Percentiles rank a stretch among this genome's conserved stretches.
phyloP scores from a whole-genome alignment of 805 yeast genomes.

The Nakazawaea holstii region DNA sequence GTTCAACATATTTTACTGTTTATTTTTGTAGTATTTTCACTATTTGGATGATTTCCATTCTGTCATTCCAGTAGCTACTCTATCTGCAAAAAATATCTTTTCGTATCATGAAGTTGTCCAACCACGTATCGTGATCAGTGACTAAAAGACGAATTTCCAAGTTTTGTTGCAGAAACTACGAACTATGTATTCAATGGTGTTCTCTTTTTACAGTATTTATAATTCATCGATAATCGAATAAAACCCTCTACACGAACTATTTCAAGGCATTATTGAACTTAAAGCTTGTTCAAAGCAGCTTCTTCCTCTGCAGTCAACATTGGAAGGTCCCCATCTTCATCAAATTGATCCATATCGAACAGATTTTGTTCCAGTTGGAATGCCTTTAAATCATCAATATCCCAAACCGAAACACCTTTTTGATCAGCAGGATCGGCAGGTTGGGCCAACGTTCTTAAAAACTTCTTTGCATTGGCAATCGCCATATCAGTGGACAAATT shows the following conservation, averaged over 20 bases:
- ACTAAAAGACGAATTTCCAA: too few species aligned
- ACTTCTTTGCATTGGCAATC: constrained; percentile 87
- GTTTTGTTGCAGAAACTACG: too few species aligned
- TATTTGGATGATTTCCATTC: too few species aligned
- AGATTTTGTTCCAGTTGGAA: constrained; percentile 49
- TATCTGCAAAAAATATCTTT: too few species aligned
- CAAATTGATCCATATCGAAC: constrained; percentile 33
- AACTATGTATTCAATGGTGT: too few species aligned
- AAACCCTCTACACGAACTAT: not conserved
- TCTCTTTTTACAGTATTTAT: too few species aligned
- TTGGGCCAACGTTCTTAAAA: constrained; percentile 89
- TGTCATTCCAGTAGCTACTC: too few species aligned
- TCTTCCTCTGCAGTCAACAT: constrained; percentile 15
- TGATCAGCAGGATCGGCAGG: constrained; percentile 86
- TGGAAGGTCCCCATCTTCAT: constrained; percentile 30
- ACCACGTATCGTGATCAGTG: too few species aligned
- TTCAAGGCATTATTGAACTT: not conserved
- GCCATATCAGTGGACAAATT: constrained; percentile 98
- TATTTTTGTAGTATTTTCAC: too few species aligned
- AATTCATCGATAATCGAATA: not conserved
- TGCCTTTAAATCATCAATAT: constrained; percentile 54
- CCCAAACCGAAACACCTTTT: constrained; percentile 95
- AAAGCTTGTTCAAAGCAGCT: constrained; percentile 13
- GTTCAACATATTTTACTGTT: too few species aligned
- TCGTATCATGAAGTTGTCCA: too few species aligned